phyloP scores from a whole-genome alignment of 257 asterid species.

The Voacanga thouarsii region DNA sequence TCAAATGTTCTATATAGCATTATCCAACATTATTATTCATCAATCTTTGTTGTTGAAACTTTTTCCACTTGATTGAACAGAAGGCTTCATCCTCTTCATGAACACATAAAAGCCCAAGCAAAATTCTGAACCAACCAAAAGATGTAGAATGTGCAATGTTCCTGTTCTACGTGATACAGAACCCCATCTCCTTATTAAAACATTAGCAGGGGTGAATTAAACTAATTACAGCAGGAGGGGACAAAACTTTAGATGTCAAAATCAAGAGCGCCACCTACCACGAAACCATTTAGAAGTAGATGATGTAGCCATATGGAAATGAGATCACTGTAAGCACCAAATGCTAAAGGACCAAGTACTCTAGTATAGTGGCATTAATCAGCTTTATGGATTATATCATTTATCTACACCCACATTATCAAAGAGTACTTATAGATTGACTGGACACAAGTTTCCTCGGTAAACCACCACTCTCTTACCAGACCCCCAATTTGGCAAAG shows the following conservation, averaged over 20 bases:
- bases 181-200: neutral
- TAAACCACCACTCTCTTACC: neutral
- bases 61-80: no score
- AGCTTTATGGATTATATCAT: neutral
- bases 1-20: no score
- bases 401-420: no score
- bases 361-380: neutral
- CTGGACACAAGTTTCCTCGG: neutral
- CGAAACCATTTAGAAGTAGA: constrained; percentile 17
- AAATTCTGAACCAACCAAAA: neutral
- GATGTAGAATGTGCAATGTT: neutral
- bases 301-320: constrained; percentile 18
- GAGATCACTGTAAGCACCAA: neutral
- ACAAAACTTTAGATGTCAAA: neutral
- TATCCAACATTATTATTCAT: no score
- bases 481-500: neutral
- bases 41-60: no score
- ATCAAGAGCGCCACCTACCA: constrained; percentile 16
- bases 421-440: neutral
- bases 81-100: no score
- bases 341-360: neutral
- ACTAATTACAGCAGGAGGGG: neutral
- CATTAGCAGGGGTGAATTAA: neutral
- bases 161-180: neutral
- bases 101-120: neutral